Evolutionary conservation across 1,284 basidiomycete species (phyloP), one percentile per base, ranked within the genome.

Genomic region (Polyporus tsugae): DNA sequence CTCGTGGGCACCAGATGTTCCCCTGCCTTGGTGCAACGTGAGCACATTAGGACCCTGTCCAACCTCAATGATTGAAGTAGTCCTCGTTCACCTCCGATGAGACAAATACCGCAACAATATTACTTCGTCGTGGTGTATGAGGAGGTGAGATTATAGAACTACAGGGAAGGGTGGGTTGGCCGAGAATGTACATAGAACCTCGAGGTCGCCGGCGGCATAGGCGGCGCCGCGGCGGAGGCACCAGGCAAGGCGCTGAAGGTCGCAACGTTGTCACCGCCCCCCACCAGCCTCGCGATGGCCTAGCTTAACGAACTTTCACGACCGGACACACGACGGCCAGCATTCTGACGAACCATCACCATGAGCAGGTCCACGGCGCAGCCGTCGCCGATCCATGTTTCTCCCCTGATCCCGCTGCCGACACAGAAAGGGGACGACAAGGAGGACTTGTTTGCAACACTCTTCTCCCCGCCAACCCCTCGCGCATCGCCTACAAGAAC

Each of bases 391-490:
- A 65, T 70, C 29, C 66, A 60, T 17, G 58, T 70, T 36, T 49
- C 68, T 11, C 66, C 71, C 25, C 60, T 72, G 41, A 68, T 70
- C 36, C 69, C 71, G 5, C 55, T 72, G 5, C 67, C 67, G 36
- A 44, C 6, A 13, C 39, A 53, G 29, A 62, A 46, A 22, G 17
- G 36, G 15, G 64, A 68, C 58, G 78, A 77, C 52, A 77, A 76
- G 60, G 80, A 83, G 5, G 84, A 85, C 66, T 74, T 83, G 15
- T 86, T 85, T 52, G 79, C 84, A 1, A 81, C 79, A 1, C 77
- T 85, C n/a, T 85, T 85, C 70, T 75, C 80, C 4, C 84, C 84
- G 0, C 78, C 81, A 0, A 85, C 84, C 0, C 84, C 83, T 9
- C 80, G 79, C 0, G 81, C 80, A 10, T 82, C 82, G 0, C 84